Evolutionary conservation across 139 green algal species (phyloP), one percentile per base, ranked within the genome.

Genomic region (Coelastrella sp.): DNA sequence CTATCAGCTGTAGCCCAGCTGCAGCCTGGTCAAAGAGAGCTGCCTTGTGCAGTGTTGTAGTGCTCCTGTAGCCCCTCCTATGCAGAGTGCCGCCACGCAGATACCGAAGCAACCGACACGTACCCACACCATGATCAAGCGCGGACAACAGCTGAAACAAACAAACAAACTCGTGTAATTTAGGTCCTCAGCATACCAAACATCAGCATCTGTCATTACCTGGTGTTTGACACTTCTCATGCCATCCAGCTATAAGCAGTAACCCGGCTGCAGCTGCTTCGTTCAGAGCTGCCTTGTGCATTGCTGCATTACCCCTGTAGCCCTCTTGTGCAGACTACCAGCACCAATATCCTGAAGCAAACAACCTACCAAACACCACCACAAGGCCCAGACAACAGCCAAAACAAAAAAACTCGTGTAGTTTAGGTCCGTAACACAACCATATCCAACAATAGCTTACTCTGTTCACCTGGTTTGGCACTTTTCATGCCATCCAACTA

Each of bases 281-380:
- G 86, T 99, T 99, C 23, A 99, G 93, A 1, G 96, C 94, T 5
- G 98, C 97, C 0, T 92, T 90, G 93, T 99, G 98, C 92, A 99
- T 97, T 8, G 92, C 92, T 32, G 92, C 80, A 22, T 56, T 85
- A 65, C 79, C 32, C 5, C 96, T 91, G 92, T 99, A 99, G 56
- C 98, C 97, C 1, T 47, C 32, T 47, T 47, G 32, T 47, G 0
- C 32, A 47, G 32, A 47, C 1, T 22, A 3, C 16, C 16, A 77
- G 19, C 71, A 10, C 61, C 11, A 13, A 71, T 71, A 13, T 2
- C 61, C 11, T 71, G 61, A 13, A 71, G 61, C 61, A 0, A 71
- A 0, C 8, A 71, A 13, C 10, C 61, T 71, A 71, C 3, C 61
- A 10, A 10, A 47, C 32, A 47, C 32, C 32, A 47, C 32, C 0